Evolutionary conservation across 768 basidiomycete species (phyloP).

Genomic region (Aureoboletus auriporus): DNA sequence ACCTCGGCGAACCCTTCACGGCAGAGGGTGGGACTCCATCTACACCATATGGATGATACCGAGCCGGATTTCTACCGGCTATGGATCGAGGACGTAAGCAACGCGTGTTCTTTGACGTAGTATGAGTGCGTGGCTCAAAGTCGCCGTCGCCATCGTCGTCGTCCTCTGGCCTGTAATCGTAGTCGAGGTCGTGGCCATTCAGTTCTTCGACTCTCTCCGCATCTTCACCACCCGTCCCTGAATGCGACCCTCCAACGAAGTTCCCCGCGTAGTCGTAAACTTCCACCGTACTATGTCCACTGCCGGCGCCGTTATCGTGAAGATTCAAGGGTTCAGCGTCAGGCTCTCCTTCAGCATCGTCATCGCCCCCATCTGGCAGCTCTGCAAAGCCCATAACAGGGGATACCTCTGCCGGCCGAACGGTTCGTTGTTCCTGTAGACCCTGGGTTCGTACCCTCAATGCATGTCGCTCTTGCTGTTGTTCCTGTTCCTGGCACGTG

Average conservation of each 20-base stretch:
- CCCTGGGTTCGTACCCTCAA: slow-evolving; percentile 30
- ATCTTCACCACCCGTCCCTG: slow-evolving; percentile 27
- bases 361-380: slow-evolving; percentile 29
- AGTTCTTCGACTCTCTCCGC: slow-evolving; percentile 24
- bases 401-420: slow-evolving; percentile 31
- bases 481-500: slow-evolving; percentile 39
- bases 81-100: slow-evolving; percentile 34
- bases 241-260: slow-evolving; percentile 16
- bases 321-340: slow-evolving; percentile 27
- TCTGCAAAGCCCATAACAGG: slow-evolving; percentile 29
- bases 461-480: slow-evolving; percentile 27
- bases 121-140: slow-evolving; percentile 27
- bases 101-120: slow-evolving; percentile 36
- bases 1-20: slow-evolving; percentile 28
- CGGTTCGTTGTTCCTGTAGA: slow-evolving; percentile 30
- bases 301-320: slow-evolving; percentile 11
- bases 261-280: slow-evolving; percentile 21
- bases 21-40: slow-evolving; percentile 25
- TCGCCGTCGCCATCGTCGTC: slow-evolving; percentile 34
- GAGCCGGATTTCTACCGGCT: slow-evolving; percentile 30
- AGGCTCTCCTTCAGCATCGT: slow-evolving; percentile 34
- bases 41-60: slow-evolving; percentile 31
- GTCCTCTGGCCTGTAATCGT: slow-evolving; percentile 28
- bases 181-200: slow-evolving; percentile 20
- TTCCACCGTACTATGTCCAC: slow-evolving; percentile 28